phyloP scores from a whole-genome alignment of 768 basidiomycete genomes.

The Tricholoma flavovirens region DNA sequence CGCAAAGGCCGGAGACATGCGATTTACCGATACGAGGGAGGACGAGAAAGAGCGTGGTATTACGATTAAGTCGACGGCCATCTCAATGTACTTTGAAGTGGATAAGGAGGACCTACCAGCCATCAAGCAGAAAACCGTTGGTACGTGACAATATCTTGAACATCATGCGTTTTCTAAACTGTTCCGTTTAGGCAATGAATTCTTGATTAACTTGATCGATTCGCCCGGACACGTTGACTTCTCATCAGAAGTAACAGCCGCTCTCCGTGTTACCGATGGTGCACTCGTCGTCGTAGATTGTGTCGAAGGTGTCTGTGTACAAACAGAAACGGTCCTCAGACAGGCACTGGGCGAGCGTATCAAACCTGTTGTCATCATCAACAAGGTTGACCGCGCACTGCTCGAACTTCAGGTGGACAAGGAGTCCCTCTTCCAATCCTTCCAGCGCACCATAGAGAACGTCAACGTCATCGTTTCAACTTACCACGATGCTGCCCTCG shows the following conservation, averaged over 20 bases:
- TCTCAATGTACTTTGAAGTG: constrained; percentile 99
- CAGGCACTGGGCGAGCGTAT: constrained; percentile 97
- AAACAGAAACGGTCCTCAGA: constrained; percentile 98
- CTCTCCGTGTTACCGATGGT: constrained; percentile 99
- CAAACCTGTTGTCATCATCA: constrained; percentile 99
- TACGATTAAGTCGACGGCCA: constrained; percentile 99
- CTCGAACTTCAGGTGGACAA: constrained; percentile 97
- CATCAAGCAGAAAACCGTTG: constrained; percentile 93
- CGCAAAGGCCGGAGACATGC: constrained; percentile 92
- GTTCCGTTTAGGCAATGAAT: constrained; percentile 67
- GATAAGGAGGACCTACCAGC: constrained; percentile 78
- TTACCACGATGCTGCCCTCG: constrained; percentile 89
- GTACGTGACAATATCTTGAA: constrained; percentile 33
- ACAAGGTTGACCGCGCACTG: constrained; percentile 99
- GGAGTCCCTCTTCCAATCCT: constrained; percentile 96
- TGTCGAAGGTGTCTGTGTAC: constrained; percentile 99
- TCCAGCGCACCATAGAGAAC: constrained; percentile 94
- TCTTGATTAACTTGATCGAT: constrained; percentile 89
- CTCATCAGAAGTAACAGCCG: constrained; percentile 99
- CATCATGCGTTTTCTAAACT: constrained; percentile 1
- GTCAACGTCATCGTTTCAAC: constrained; percentile 99
- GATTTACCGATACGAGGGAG: constrained; percentile 94
- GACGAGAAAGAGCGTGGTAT: constrained; percentile 99
- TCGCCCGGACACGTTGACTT: constrained; percentile 99
- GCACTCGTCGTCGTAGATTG: constrained; percentile 99